These are phyloP conservation scores for Climacium dendroides DNA, from an alignment of 225 moss, liverwort and hornwort genomes.

Conservation along the genomic window DNA sequence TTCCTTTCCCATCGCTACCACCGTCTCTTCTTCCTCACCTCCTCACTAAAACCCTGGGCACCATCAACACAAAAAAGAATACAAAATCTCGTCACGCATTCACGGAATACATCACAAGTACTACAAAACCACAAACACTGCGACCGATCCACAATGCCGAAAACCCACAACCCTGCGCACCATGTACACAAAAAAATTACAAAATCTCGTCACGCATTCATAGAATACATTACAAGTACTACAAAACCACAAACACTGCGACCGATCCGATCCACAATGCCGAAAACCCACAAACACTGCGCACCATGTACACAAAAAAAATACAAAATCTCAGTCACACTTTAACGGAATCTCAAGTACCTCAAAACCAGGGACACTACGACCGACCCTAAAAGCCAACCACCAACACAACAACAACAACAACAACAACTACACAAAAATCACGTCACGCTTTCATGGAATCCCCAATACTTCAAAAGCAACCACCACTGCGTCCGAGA, in stretches of 20 bases:
- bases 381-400: no score
- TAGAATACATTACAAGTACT: not conserved
- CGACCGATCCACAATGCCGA: not conserved
- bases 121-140: not conserved
- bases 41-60: not conserved
- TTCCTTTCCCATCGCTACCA: constrained; percentile 12
- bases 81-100: not conserved
- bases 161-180: not conserved
- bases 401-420: no score
- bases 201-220: not conserved
- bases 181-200: no score
- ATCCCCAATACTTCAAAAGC: not conserved
- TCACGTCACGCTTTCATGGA: not conserved
- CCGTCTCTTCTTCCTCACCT: not conserved
- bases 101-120: not conserved
- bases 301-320: not conserved
- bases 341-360: not conserved
- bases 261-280: not conserved
- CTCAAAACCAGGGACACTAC: no score
- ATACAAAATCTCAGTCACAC: not conserved
- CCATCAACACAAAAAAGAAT: not conserved
- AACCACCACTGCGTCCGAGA: not conserved
- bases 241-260: not conserved
- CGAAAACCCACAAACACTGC: not conserved
- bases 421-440: no score